These are phyloP conservation scores for Pyrenophora teres DNA, from an alignment of 2,329 filamentous ascomycete species.

Conservation along the genomic window DNA sequence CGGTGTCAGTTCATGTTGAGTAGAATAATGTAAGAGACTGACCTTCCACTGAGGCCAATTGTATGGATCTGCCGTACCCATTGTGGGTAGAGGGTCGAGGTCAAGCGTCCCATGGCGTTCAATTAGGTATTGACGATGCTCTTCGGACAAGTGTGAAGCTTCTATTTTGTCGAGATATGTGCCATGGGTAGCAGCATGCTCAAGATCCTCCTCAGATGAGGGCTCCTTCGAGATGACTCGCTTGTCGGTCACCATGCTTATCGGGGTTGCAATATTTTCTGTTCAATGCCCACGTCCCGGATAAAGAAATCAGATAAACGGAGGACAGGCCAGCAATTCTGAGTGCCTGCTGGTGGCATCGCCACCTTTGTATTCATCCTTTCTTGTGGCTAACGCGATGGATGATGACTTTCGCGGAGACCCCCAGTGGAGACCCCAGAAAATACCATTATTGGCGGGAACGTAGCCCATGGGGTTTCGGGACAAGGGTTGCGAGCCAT, in stretches of 20 bases:
- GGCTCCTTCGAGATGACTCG: constrained; percentile 7
- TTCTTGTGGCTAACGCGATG: neutral
- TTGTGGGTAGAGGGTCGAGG: constrained; percentile 58
- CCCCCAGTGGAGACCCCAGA: constrained; percentile 27
- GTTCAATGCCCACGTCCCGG: neutral
- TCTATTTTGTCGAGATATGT: constrained; percentile 35
- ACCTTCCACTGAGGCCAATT: constrained; percentile 61
- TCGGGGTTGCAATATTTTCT: neutral
- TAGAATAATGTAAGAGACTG: constrained; percentile 1
- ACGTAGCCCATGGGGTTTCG: constrained; percentile 12
- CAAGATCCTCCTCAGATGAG: constrained; percentile 26
- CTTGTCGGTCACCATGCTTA: constrained; percentile 13
- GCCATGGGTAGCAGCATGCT: constrained; percentile 33
- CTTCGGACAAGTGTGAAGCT: constrained; percentile 46
- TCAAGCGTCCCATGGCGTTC: constrained; percentile 59
- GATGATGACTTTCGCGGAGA: constrained; percentile 8
- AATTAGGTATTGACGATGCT: constrained; percentile 58
- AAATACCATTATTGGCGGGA: constrained; percentile 7
- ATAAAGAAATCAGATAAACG: neutral
- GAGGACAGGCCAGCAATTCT: neutral
- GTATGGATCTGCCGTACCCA: constrained; percentile 58
- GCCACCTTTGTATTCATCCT: constrained; percentile 17
- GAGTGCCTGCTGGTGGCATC: neutral
- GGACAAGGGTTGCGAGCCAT: constrained; percentile 11
- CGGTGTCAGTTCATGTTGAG: neutral